Conservation (phyloP, 106 monocot genomes). For the Acanthochlamys bracteata region DNA sequence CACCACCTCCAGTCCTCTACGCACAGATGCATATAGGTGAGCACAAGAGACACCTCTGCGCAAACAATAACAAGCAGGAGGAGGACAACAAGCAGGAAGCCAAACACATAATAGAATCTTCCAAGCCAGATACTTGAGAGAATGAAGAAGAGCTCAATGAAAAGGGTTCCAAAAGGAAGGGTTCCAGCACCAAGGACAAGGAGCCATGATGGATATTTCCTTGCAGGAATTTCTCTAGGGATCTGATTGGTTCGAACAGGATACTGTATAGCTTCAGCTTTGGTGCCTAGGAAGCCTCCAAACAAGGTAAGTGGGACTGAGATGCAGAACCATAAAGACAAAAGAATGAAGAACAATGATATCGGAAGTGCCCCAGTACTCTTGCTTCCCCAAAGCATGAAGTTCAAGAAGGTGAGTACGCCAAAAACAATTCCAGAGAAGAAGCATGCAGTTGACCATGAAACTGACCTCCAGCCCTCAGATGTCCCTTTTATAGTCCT, state of each 20-base stretch:
- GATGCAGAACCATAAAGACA: constrained; percentile 59
- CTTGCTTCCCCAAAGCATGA: constrained; percentile 52
- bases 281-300: constrained; percentile 56
- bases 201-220: constrained; percentile 61
- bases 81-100: constrained; percentile 53
- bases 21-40: constrained; percentile 69
- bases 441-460: constrained; percentile 64
- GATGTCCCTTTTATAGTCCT: constrained; percentile 52
- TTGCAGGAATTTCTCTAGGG: constrained; percentile 48
- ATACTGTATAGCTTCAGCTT: constrained; percentile 35
- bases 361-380: constrained; percentile 59
- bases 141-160: constrained; percentile 70
- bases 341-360: constrained; percentile 44
- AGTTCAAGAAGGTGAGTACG: constrained; percentile 44
- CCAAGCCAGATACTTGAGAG: constrained; percentile 61
- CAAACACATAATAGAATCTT: constrained; percentile 70
- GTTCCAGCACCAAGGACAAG: constrained; percentile 58
- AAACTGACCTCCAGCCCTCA: constrained; percentile 50
- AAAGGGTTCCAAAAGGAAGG: constrained; percentile 53
- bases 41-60: constrained; percentile 61
- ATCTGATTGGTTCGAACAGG: constrained; percentile 70
- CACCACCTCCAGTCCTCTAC: constrained; percentile 80
- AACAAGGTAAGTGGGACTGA: constrained; percentile 52
- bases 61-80: constrained; percentile 48
- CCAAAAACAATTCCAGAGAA: constrained; percentile 56